Conservation (phyloP, 1,284 basidiomycete genomes). For the Phylloboletellus chloephorus region DNA sequence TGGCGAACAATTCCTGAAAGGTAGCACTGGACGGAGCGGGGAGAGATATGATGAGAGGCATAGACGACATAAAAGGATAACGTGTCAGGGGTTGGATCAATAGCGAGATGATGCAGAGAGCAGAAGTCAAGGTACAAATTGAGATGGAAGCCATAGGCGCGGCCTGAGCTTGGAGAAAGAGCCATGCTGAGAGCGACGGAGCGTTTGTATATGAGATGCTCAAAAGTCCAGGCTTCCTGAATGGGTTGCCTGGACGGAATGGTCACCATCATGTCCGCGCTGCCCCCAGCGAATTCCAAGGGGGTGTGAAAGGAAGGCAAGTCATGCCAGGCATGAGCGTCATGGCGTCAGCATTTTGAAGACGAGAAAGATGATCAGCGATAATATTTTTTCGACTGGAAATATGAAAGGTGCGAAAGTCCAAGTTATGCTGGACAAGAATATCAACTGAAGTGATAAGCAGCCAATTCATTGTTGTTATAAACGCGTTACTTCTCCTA, state of each 20-base stretch:
- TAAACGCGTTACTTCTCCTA: too few relatives aligned
- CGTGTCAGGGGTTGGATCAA: neutral
- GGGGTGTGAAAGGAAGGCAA: neutral
- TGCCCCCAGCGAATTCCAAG: conserved; percentile 3
- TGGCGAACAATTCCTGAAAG: neutral
- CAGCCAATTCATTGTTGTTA: neutral
- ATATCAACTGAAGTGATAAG: neutral
- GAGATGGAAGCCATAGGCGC: conserved; percentile 35
- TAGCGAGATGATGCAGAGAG: neutral
- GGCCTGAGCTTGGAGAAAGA: conserved; percentile 30
- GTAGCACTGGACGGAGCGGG: neutral
- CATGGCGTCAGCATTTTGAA: neutral
- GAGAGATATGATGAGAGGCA: neutral
- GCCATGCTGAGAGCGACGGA: conserved; percentile 32
- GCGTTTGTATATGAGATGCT: conserved; percentile 31
- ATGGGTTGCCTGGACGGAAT: conserved; percentile 11
- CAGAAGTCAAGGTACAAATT: neutral
- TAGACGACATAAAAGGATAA: neutral
- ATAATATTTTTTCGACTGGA: neutral
- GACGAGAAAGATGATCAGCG: neutral
- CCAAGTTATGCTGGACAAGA: neutral
- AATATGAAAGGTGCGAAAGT: neutral
- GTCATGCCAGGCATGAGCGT: neutral
- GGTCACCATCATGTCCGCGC: neutral
- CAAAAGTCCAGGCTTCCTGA: conserved; percentile 29